Evolutionary conservation across 2,329 filamentous ascomycete genomes (phyloP), one percentile per base, ranked within the genome.

Genomic region (Colletotrichum chlorophyti): DNA sequence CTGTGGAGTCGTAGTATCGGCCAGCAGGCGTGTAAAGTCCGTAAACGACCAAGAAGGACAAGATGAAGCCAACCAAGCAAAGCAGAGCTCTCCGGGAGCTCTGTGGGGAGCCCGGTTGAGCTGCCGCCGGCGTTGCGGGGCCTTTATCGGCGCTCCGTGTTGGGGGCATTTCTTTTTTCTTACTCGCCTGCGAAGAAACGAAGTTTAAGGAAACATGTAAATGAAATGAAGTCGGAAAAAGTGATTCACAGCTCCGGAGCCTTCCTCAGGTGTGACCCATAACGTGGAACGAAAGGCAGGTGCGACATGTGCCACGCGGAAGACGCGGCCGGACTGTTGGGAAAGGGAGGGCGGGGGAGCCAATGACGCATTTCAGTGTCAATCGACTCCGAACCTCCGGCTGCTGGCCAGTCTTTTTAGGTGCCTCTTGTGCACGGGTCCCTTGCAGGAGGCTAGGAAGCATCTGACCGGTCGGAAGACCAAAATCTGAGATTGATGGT

Each of bases 341-440:
- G 7, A 17, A 29, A 40, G 46, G 41, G 50, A 47, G 40, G n/a
- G n/a, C n/a, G 53, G 48, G 48, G 24, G 38, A 17, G 23, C 41
- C 24, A 41, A 55, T 60, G 57, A 60, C 57, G 57, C 57, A 60
- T 26, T n/a, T n/a, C n/a, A n/a, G n/a, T n/a, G n/a, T n/a, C n/a
- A n/a, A n/a, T n/a, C n/a, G n/a, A n/a, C n/a, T n/a, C n/a, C n/a
- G n/a, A n/a, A n/a, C n/a, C n/a, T n/a, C n/a, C n/a, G n/a, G n/a
- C n/a, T n/a, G n/a, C n/a, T n/a, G n/a, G n/a, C n/a, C n/a, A n/a
- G n/a, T n/a, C n/a, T n/a, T n/a, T n/a, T n/a, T n/a, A n/a, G n/a
- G n/a, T n/a, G n/a, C n/a, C n/a, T n/a, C n/a, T n/a, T n/a, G n/a
- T n/a, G n/a, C n/a, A n/a, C n/a, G n/a, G n/a, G n/a, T n/a, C n/a